Evolutionary conservation across 352 stramenopile genomes (phyloP).

Genomic region (Globisporangium parvum): DNA sequence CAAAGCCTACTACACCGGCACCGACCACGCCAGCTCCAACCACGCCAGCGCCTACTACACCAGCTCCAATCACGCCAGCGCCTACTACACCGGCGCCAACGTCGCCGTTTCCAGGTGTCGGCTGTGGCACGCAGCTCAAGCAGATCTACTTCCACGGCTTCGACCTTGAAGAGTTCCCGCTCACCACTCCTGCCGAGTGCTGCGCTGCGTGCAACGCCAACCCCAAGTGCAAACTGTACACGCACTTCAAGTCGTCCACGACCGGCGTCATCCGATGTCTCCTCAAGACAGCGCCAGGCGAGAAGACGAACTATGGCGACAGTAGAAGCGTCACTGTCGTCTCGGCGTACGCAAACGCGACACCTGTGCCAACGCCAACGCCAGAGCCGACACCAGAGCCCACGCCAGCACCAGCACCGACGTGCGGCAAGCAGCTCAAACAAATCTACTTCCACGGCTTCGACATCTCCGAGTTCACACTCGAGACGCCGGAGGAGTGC

Average conservation of each 20-base stretch:
- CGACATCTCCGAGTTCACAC: conserved; percentile 2
- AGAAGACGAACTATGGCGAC: conserved; percentile 10
- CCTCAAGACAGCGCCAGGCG: conserved; percentile 3
- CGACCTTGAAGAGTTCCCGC: conserved; percentile 1
- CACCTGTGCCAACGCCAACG: neutral
- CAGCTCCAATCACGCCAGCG: neutral
- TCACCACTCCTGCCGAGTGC: conserved; percentile 6
- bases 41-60: neutral
- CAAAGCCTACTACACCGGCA: neutral
- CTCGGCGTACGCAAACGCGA: conserved; percentile 1
- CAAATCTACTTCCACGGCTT: conserved; percentile 12
- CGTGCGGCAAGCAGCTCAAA: conserved; percentile 7
- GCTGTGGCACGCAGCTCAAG: conserved; percentile 6
- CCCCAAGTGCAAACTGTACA: conserved; percentile 5
- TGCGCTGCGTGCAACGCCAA: conserved; percentile 4
- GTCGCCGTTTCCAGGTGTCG: conserved; percentile 1
- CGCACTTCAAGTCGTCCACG: conserved; percentile 6
- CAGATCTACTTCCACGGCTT: conserved; percentile 10
- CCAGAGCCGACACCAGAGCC: neutral
- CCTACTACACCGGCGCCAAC: conserved; percentile 3
- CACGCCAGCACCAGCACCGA: neutral
- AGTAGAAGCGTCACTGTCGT: conserved; percentile 3
- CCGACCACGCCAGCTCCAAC: neutral
- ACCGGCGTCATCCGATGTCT: conserved; percentile 4
- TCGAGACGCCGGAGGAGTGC: conserved; percentile 7